Evolutionary conservation across 2,329 filamentous ascomycete genomes (phyloP).

Genomic region (Claviceps africana): DNA sequence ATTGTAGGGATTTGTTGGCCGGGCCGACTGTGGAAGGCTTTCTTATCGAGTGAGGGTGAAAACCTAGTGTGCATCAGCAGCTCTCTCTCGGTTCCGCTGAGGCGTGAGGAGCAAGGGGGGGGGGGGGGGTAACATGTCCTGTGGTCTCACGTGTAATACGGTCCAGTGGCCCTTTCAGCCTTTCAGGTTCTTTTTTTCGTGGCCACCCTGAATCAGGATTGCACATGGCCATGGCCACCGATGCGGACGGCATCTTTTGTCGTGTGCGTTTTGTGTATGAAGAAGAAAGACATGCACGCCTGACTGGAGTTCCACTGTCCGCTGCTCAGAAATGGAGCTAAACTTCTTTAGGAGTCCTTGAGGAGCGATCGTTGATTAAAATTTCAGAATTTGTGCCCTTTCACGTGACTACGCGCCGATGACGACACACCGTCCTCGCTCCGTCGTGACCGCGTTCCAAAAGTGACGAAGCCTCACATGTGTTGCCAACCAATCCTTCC

Average conservation of each 20-base stretch:
- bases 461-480: background rate
- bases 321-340: background rate
- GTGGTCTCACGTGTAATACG: background rate
- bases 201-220: background rate
- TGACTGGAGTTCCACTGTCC: background rate
- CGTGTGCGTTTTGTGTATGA: too few relatives aligned
- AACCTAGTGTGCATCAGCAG: background rate
- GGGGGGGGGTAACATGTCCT: too few relatives aligned
- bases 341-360: background rate
- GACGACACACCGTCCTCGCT: background rate
- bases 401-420: constrained; percentile 1
- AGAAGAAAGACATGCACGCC: too few relatives aligned
- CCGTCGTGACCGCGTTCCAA: background rate
- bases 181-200: background rate
- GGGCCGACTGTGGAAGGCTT: background rate
- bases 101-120: background rate
- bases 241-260: background rate
- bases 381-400: background rate
- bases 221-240: background rate
- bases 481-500: background rate
- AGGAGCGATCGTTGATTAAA: too few relatives aligned
- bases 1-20: background rate
- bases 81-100: background rate
- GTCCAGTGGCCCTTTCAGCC: background rate
- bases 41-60: background rate